Conservation (phyloP, 2,329 filamentous ascomycete species). For the Hymenoscyphus salicellus region DNA sequence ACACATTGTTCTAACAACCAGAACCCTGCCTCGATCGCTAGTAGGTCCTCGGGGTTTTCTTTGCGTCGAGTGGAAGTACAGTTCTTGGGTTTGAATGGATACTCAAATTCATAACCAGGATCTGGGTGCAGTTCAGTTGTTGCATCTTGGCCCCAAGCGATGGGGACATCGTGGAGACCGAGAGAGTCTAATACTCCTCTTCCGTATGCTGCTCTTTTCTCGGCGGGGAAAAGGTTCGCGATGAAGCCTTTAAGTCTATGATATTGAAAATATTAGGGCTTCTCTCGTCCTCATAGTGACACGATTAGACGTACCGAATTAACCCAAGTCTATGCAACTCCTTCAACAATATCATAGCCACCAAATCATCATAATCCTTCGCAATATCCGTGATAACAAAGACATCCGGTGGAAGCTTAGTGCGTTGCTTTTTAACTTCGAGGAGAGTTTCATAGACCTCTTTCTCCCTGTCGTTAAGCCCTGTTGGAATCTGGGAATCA, state of each 20-base stretch:
- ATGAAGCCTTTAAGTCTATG: slow-evolving; percentile 28
- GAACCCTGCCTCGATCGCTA: not conserved
- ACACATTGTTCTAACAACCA: not conserved
- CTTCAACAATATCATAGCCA: slow-evolving; percentile 30
- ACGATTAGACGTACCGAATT: slow-evolving; percentile 9
- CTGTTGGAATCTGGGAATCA: not conserved
- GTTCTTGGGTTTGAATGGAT: not conserved
- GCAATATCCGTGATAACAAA: slow-evolving; percentile 32
- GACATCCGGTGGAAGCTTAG: slow-evolving; percentile 19
- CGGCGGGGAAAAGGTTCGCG: slow-evolving; percentile 28
- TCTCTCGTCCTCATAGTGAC: not conserved
- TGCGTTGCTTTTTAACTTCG: not conserved
- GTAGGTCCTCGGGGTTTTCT: not conserved
- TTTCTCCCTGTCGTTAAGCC: not conserved
- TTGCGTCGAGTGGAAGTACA: not conserved
- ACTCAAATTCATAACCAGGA: not conserved
- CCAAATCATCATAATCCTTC: slow-evolving; percentile 34
- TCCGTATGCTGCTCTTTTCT: slow-evolving; percentile 24
- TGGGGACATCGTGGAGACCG: slow-evolving; percentile 22
- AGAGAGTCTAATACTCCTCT: slow-evolving; percentile 28
- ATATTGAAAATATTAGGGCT: not conserved
- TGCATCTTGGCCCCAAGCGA: slow-evolving; percentile 20
- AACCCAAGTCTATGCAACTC: slow-evolving; percentile 31
- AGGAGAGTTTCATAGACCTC: not conserved
- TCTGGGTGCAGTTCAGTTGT: too few relatives aligned